Percentiles rank a stretch among this genome's conserved stretches.
Conservation (phyloP, 352 stramenopile species). For the Pythium graminicola region DNA sequence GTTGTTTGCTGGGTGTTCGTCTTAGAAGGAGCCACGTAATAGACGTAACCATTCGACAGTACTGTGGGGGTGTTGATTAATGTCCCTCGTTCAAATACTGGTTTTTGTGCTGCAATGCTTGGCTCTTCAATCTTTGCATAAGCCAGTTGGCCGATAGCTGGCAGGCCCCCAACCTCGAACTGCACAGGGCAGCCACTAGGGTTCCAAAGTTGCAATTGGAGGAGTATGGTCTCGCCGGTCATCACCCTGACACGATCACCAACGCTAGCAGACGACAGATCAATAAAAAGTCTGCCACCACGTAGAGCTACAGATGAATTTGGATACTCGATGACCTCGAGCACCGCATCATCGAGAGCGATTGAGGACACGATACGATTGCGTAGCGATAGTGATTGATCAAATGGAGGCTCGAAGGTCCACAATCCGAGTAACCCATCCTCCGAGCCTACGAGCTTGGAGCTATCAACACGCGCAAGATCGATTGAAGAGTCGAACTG, state of each 20-base stretch:
- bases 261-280: constrained; percentile 3
- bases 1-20: constrained; percentile 6
- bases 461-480: background rate
- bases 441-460: constrained; percentile 24
- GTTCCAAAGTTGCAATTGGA: constrained; percentile 7
- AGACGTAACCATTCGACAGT: constrained; percentile 1
- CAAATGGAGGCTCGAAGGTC: constrained; percentile 20
- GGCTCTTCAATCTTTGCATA: background rate
- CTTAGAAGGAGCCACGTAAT: constrained; percentile 1
- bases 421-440: constrained; percentile 25
- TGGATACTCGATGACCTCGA: constrained; percentile 6
- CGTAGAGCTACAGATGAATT: background rate
- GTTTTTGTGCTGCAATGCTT: background rate
- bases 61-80: background rate
- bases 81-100: too few species aligned
- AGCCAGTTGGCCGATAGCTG: background rate
- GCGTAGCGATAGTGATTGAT: background rate
- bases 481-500: constrained; percentile 1
- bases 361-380: background rate
- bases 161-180: constrained; percentile 3
- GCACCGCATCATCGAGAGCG: background rate
- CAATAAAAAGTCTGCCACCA: constrained; percentile 3
- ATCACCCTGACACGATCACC: constrained; percentile 2
- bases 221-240: background rate
- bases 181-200: constrained; percentile 2